Evolutionary conservation across 148 eudicot species (phyloP), one percentile per base, ranked within the genome.

Genomic region (Vaccinium myrtillus): DNA sequence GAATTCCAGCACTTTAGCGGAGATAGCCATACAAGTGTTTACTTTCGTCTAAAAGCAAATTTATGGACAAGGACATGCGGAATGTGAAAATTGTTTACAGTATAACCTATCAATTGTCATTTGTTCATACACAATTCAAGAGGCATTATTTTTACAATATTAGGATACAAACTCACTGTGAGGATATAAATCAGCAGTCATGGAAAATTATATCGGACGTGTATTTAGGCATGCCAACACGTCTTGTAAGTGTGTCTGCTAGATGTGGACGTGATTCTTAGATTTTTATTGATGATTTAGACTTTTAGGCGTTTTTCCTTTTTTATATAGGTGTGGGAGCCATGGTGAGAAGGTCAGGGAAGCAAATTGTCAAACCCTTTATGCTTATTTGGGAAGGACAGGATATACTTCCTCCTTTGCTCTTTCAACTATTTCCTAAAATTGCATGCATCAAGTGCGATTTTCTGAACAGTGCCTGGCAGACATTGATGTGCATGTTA

Each of bases 1-100:
- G 80, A 56, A 79, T 79, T 79, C 67, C 43, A 30, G 67, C 81
- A 79, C 67, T 79, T 21, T 14, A 39, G 18, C 39, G 81, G 49
- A 79, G 69, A 56, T 79, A 32, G 81, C 39, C 39, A 13, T 27
- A 27, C 18, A 65, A 3, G 67, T 79, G 67, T 79, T 79, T 79
- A 56, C 43, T 32, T 79, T 10, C 69, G 8, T 19, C 6, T 30
- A 69, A 69, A 12, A 69, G 74, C 74, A 69, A 27, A 69, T 43
- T 27, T 69, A 67, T 15, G 27, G 73, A 23, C 73, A 27, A 14
- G 5, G 73, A 25, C 32, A 27, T 4, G 39, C 16, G 2, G 73
- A 27, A 27, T 67, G 25, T 67, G 11, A 23, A 23, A 23, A 6
- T 2, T n/a, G 46, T 65, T 65, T 25, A 65, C 71, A 2, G 32